phyloP scores from a whole-genome alignment of 371 early-diverging fungal species.

The Mycotypha africana region DNA sequence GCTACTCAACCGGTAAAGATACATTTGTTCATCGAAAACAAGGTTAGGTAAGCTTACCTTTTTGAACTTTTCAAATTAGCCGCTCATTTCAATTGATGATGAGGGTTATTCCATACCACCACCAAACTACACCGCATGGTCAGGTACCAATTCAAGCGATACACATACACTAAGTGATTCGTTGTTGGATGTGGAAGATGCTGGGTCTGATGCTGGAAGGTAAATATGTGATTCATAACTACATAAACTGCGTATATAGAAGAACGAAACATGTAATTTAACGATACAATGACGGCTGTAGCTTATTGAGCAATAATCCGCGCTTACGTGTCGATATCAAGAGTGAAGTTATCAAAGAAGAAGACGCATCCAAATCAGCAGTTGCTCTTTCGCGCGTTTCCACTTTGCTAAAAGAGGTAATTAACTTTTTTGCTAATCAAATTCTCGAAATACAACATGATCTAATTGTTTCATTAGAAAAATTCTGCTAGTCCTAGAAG shows the following conservation, averaged over 20 bases:
- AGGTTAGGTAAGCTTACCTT: no score
- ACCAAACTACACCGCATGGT: slow-evolving; percentile 8
- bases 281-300: no score
- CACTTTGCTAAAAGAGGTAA: slow-evolving; percentile 15
- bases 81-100: slow-evolving; percentile 11
- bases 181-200: slow-evolving; percentile 12
- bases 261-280: no score
- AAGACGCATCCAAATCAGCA: slow-evolving; percentile 25
- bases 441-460: no score
- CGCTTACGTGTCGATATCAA: slow-evolving; percentile 17
- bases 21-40: no score
- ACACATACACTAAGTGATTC: slow-evolving; percentile 4
- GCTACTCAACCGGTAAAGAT: no score
- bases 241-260: not conserved
- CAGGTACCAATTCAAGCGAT: no score
- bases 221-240: not conserved
- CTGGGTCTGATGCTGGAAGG: slow-evolving; percentile 16
- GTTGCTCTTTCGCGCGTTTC: slow-evolving; percentile 12
- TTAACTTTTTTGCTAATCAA: no score
- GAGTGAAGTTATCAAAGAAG: slow-evolving; percentile 26
- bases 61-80: no score
- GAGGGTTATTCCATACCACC: slow-evolving; percentile 21
- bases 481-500: slow-evolving; percentile 5
- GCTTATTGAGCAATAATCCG: slow-evolving; percentile 14
- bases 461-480: not conserved